Evolutionary conservation across 1,284 basidiomycete species (phyloP).

Genomic region (Cutaneotrichosporon cutaneum): DNA sequence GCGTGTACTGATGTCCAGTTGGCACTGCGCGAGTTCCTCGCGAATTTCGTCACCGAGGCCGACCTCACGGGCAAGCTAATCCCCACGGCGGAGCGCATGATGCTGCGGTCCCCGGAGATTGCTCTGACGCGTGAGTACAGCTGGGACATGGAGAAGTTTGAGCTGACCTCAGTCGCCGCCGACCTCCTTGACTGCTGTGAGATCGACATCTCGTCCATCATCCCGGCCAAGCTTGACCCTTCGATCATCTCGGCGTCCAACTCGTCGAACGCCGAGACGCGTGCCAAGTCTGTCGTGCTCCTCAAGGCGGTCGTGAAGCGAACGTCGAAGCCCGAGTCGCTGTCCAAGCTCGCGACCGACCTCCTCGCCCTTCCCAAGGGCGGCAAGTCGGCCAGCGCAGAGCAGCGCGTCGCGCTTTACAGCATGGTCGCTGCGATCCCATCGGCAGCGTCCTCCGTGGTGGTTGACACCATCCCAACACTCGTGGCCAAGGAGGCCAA

Average conservation of each 20-base stretch:
- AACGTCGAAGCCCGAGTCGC: constrained; percentile 41
- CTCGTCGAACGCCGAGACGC: constrained; percentile 68
- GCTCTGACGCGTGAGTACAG: constrained; percentile 39
- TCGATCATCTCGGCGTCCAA: constrained; percentile 70
- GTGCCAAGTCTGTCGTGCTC: constrained; percentile 62
- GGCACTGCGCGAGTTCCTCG: constrained; percentile 37
- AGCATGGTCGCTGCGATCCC: constrained; percentile 67
- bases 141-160: not conserved
- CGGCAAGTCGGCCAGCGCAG: constrained; percentile 79
- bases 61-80: constrained; percentile 41
- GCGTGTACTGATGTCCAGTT: constrained; percentile 16
- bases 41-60: constrained; percentile 35
- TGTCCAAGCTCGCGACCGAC: constrained; percentile 60
- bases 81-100: constrained; percentile 48
- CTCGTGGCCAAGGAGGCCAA: constrained; percentile 74
- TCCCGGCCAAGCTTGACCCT: constrained; percentile 65
- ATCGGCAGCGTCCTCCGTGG: constrained; percentile 58
- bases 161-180: constrained; percentile 36
- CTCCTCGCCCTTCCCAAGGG: constrained; percentile 69
- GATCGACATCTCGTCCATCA: constrained; percentile 58
- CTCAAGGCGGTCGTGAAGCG: constrained; percentile 61
- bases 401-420: constrained; percentile 79
- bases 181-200: constrained; percentile 42
- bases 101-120: constrained; percentile 49
- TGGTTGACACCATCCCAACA: constrained; percentile 61